Conservation (phyloP, 345 rosid genomes). For the Eutrema heterophyllum region DNA sequence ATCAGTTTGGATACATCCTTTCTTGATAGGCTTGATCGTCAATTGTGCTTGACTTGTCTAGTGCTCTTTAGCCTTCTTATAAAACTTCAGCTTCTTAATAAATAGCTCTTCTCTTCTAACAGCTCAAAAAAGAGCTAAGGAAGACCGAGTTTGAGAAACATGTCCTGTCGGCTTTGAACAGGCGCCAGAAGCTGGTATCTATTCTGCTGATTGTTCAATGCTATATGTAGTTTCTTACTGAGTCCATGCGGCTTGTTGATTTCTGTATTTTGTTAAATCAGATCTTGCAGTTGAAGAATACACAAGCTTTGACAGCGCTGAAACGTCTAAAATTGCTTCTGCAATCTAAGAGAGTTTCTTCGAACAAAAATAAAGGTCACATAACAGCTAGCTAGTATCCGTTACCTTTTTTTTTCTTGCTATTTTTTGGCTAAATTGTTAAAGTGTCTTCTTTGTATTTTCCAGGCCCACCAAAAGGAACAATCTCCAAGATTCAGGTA, state of each 20-base stretch:
- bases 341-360: slow-evolving; percentile 45
- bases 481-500: slow-evolving; percentile 45
- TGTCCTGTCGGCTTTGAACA: slow-evolving; percentile 53
- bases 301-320: slow-evolving; percentile 56
- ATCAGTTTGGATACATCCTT: neutral
- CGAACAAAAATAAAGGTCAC: slow-evolving; percentile 27
- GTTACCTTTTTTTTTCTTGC: neutral
- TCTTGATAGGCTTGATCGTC: neutral
- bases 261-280: slow-evolving; percentile 21
- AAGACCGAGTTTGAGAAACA: slow-evolving; percentile 55
- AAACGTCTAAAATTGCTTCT: slow-evolving; percentile 50
- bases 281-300: slow-evolving; percentile 75
- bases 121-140: slow-evolving; percentile 87
- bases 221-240: neutral
- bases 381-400: slow-evolving; percentile 33
- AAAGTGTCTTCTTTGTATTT: neutral
- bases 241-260: neutral
- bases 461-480: slow-evolving; percentile 45
- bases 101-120: slow-evolving; percentile 18
- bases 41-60: neutral
- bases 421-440: slow-evolving; percentile 17
- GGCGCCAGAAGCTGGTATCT: slow-evolving; percentile 64
- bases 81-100: neutral
- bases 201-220: slow-evolving; percentile 8
- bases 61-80: neutral